A percentile compares a stretch with the other conserved stretches of the same genome.
Conservation (phyloP, 768 basidiomycete genomes). For the Podaxis mareebaensis region DNA sequence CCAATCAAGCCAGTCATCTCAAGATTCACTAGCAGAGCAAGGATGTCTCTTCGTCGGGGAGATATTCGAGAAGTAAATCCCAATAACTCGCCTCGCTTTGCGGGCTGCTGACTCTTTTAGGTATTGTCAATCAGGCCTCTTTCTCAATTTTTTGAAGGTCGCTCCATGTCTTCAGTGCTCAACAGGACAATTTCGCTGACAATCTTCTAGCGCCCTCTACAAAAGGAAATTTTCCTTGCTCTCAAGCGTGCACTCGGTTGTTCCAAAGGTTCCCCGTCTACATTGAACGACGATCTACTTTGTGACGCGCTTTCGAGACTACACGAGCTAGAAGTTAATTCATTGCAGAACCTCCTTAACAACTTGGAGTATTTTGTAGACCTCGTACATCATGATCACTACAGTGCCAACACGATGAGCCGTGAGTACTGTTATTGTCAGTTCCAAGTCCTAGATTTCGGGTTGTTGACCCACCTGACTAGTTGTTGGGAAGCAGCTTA, state of each 20-base stretch:
- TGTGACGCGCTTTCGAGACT: conserved; percentile 53
- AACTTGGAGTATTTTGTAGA: conserved; percentile 63
- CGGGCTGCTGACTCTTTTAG: neutral
- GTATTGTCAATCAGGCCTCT: conserved; percentile 20
- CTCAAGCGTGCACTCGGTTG: conserved; percentile 47
- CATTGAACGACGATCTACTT: conserved; percentile 40
- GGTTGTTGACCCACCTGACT: neutral
- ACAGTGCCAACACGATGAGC: conserved; percentile 51
- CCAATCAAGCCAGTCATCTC: neutral
- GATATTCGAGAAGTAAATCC: conserved; percentile 7
- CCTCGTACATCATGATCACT: conserved; percentile 53
- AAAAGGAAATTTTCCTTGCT: conserved; percentile 51
- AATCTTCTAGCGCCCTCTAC: conserved; percentile 41
- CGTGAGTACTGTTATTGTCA: conserved; percentile 38
- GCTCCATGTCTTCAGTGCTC: conserved; percentile 14
- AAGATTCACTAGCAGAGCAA: conserved; percentile 12
- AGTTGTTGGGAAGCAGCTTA: conserved; percentile 62
- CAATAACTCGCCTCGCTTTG: neutral
- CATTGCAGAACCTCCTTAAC: conserved; percentile 52
- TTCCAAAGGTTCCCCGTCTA: conserved; percentile 31
- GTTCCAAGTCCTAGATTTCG: neutral
- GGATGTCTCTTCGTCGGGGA: conserved; percentile 8
- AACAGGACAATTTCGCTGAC: conserved; percentile 3
- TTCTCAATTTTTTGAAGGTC: conserved; percentile 61
- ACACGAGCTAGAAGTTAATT: conserved; percentile 48